Base-by-base conservation (phyloP, 352 stramenopile genomes). In the Halophytophthora batemanensis region DNA sequence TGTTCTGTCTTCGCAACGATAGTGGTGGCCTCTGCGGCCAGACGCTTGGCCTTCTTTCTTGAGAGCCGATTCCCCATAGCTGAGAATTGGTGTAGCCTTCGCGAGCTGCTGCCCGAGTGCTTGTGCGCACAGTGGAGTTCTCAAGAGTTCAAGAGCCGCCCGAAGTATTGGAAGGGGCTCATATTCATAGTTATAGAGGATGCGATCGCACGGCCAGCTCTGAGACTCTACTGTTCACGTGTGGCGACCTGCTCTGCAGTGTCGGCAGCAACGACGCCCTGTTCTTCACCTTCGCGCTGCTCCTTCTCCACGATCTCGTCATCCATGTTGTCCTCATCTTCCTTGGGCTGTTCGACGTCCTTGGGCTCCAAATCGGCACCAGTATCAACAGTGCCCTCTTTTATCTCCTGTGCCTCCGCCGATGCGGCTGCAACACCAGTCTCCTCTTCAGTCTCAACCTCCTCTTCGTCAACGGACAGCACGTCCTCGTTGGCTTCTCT, bases 21-120 rank as follows among this genome's bases (percentile, higher is more conserved):
- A 17, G 33, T 13, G 33, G 33, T 47, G 15, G 28, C 17, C n/a
- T 47, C 22, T 13, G 45, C 5, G 10, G 45, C 22, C 22, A 15
- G n/a, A 17, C 33, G 21, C 10, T 40, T 35, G 43, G 15, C 31
- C 45, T 51, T 61, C 39, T 62, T 56, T 37, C 45, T 61, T 15
- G 53, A 54, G 6, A 64, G 22, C 8, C 54, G 50, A 42, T 74
- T 74, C 37, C 65, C 60, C 65, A 64, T 68, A n/a, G 23, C 19
- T 17, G 18, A 8, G 25, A 4, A 4, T 31, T 8, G n/a, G n/a
- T 31, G 4, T 31, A 31, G 25, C 8, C 25, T 31, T 31, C 8
- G 25, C 25, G 4, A 8, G 4, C 21, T 21, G 36, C 8, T 39
- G 18, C 12, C 43, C 21, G 41, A 49, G 19, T 13, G 25, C 21